Base-by-base conservation (phyloP, 2,329 filamentous ascomycete species). In the Penicillium expansum region DNA sequence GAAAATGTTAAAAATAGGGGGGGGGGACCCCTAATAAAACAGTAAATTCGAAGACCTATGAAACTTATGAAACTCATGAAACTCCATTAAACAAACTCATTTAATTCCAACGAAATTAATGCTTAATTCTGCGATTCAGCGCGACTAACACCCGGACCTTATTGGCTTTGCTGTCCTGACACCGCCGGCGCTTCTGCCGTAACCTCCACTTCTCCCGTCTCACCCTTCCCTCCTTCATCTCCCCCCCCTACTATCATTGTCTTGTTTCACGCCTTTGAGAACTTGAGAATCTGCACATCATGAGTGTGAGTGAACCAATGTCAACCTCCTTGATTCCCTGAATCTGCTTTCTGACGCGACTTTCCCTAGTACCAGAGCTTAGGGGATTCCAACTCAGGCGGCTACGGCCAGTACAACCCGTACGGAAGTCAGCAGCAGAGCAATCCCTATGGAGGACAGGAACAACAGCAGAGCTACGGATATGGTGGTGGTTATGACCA, bases 401-500 rank as follows among this genome's bases (percentile, higher is more conserved):
- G 78, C 67, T 83, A 82, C 69, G 80, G 79, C 69, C 78, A 82
- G 61, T 83, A 80, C 69, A 82, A 84, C 70, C 82, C 82, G 48
- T 85, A 83, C 56, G 70, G 67, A 67, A 71, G 72, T 53, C 62
- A 67, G 57, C 65, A 71, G 58, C 54, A 52, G 27, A 56, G 30
- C 45, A 71, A 71, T 60, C 67, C 64, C 35, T 67, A 69, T 58
- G 69, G 63, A 30, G 62, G 69, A 56, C 69, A 74, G 52, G 45
- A 63, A 62, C 51, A 65, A 59, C 57, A 62, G 51, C 59, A 62
- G 44, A 33, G 55, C 56, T 66, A 67, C 51, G 64, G 64, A 14
- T 67, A 67, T 44, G 64, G 64, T 10, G 62, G 53, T 50, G 65
- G 66, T 47, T 67, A 71, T 60, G 63, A 62, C 55, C 66, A 72